Evolutionary conservation across 805 yeast species (phyloP), one percentile per base, ranked within the genome.

Genomic region (Ogataea haglerorum): DNA sequence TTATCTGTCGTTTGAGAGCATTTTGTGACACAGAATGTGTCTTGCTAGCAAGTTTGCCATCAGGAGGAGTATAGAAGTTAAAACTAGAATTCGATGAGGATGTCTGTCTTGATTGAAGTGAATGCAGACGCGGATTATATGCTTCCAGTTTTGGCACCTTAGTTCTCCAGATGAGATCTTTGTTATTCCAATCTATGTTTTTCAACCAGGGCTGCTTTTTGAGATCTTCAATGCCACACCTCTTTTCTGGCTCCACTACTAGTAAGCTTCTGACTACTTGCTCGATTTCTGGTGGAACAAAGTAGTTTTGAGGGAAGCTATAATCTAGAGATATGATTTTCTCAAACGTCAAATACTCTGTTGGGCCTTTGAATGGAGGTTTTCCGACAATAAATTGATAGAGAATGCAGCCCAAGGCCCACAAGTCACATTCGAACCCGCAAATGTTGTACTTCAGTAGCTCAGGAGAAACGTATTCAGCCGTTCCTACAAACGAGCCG

Each of bases 381-480:
- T 68, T 65, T 0, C 96, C 96, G 32, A 83, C 80, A 38, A 86
- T 73, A 56, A 90, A 73, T 61, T 89, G 97, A 60, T 73, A 89
- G 28, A 90, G 63, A 26, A 89, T 85, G 62, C 97, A 89, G 1
- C 96, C 97, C 41, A 88, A 61, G 1, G 97, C 96, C 97, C 97
- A 89, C n/a, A 86, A 64, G 60, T 89, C 97, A 23, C 91, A 74
- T 47, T 82, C 83, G 56, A 78, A 85, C 14, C 95, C 93, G 57
- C 95, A 87, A 26, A 75, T 70, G 59, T 91, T 93, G 53, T 76
- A 72, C 35, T 80, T 75, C 35, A 93, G 68, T 29, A 93, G 67
- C 60, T 93, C 99, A 0, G 98, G 99, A 0, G 95, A 82, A 2
- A 93, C 96, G 57, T 90, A 90, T 58, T 90, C 97, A 0, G 98